phyloP scores from a whole-genome alignment of 768 basidiomycete genomes.

The Tylopilus cervinicoccineus region DNA sequence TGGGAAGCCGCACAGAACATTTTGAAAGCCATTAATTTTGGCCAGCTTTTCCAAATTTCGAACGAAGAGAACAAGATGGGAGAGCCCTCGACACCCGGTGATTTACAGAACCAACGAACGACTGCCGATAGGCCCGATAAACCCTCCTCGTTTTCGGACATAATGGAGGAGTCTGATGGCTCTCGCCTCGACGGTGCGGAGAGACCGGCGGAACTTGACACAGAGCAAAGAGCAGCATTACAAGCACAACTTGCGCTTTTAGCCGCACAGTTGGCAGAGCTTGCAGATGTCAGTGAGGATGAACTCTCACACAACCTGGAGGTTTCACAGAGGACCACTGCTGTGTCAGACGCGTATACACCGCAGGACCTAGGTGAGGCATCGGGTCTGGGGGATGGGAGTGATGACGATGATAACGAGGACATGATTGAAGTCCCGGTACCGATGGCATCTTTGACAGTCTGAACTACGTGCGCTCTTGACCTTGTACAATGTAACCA shows the following conservation, averaged over 20 bases:
- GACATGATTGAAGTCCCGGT: constrained; percentile 30
- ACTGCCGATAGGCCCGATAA: constrained; percentile 1
- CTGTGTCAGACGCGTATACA: background rate
- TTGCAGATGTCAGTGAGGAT: constrained; percentile 44
- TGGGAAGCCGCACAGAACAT: constrained; percentile 80
- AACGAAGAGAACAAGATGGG: constrained; percentile 22
- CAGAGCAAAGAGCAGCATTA: constrained; percentile 56
- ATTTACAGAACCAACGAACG: constrained; percentile 1
- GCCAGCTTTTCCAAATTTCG: constrained; percentile 42
- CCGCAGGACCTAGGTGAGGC: constrained; percentile 1
- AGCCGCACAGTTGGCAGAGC: constrained; percentile 68
- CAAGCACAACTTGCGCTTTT: constrained; percentile 72
- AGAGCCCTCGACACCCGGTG: constrained; percentile 6
- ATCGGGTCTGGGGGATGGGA: constrained; percentile 7
- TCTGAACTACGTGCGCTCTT: constrained; percentile 3
- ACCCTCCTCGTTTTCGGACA: constrained; percentile 2
- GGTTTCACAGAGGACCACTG: background rate
- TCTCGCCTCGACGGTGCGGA: constrained; percentile 3
- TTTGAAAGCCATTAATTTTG: constrained; percentile 73
- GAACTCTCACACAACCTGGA: constrained; percentile 28
- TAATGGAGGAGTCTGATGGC: constrained; percentile 3
- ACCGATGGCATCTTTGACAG: constrained; percentile 15
- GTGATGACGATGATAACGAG: constrained; percentile 16
- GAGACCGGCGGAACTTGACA: constrained; percentile 28
- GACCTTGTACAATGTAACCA: background rate